These are phyloP conservation scores for Pythium utonaiense DNA, from an alignment of 352 stramenopile species.

Conservation along the genomic window DNA sequence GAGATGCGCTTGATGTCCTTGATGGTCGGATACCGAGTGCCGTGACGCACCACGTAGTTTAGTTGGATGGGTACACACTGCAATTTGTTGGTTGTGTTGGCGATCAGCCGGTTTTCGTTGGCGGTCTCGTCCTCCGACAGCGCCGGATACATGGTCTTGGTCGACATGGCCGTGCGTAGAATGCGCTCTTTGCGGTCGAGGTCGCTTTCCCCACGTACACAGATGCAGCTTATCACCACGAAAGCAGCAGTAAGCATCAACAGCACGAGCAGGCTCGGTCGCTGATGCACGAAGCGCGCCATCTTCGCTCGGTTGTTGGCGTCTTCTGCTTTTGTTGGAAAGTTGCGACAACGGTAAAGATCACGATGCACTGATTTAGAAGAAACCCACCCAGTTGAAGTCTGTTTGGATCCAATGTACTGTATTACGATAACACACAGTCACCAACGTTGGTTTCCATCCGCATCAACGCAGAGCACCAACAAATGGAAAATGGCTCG, in stretches of 20 bases:
- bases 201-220: slow-evolving; percentile 3
- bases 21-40: slow-evolving; percentile 71
- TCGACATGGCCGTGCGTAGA: slow-evolving; percentile 66
- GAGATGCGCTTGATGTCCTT: slow-evolving; percentile 72
- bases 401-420: slow-evolving; percentile 6
- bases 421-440: not conserved
- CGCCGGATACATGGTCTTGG: slow-evolving; percentile 67
- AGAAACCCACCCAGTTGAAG: not conserved
- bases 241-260: slow-evolving; percentile 7
- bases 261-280: slow-evolving; percentile 16
- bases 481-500: slow-evolving; percentile 23
- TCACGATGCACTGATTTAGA: not conserved
- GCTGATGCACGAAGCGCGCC: not conserved
- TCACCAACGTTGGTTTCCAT: not conserved
- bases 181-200: slow-evolving; percentile 22
- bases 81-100: not conserved
- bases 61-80: slow-evolving; percentile 55
- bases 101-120: not conserved
- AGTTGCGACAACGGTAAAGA: not conserved
- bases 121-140: slow-evolving; percentile 11
- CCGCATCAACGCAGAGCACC: too few species aligned
- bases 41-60: slow-evolving; percentile 77
- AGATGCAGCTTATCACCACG: not conserved
- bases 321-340: not conserved
- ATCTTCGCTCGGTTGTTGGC: not conserved